Base-by-base conservation (phyloP, 768 basidiomycete genomes). In the Neoboletus magnificus region DNA sequence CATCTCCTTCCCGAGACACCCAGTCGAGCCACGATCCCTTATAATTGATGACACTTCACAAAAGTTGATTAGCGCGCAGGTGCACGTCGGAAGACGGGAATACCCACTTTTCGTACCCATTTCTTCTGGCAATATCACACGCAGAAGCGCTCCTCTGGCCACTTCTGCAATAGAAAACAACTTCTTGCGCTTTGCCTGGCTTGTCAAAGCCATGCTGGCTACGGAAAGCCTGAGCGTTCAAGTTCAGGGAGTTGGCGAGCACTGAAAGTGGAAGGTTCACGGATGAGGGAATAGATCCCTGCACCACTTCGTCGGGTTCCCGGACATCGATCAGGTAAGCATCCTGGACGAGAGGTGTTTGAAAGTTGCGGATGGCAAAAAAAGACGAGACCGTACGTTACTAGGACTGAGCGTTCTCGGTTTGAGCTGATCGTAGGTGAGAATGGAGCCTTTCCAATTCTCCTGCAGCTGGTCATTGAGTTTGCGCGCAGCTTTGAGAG, bases 91-190 rank as follows among this genome's bases (percentile, higher is more conserved):
- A 43, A n/a, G 42, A 50, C 39, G 30, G 35, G 3, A 32, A 20
- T 13, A 72, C 86, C 44, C 64, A 92, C 91, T 91, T 91, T 50
- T 76, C 83, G 63, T 81, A 97, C 5, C 94, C 93, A 65, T 86
- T 88, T 58, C 89, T 75, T 64, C 83, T 85, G 0, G 92, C 91
- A 41, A 90, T 79, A 65, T 96, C 91, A 52, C 86, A 79, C 3
- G 95, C 95, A 12, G 86, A 83, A 4, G 86, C 77, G 57, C 91
- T 91, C 46, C 95, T 80, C 70, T 83, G 84, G 12, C 95, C 95
- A 52, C 91, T 92, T 46, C 93, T 80, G 71, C 95, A 98, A 73
- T 93, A 96, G 70, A 95, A 93, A 30, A 88, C 83, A 33, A 97
- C 73, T 64, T 91, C 87, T 64, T 95, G 89, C 52, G 77, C 70